Evolutionary conservation across 2,329 filamentous ascomycete species (phyloP).

Genomic region (Colletotrichum paranaense): DNA sequence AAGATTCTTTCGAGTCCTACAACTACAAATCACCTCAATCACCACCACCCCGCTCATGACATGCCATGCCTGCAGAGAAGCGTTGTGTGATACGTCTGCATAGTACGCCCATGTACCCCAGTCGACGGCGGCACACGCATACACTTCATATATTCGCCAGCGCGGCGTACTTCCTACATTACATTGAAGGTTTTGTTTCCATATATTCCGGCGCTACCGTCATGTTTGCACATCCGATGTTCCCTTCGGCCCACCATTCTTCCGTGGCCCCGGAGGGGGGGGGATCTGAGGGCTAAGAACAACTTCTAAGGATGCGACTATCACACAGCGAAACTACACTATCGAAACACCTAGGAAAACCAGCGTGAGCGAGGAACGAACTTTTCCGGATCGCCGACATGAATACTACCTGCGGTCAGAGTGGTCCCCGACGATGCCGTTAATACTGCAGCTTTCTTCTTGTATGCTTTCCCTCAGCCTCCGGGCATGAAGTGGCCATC

Average conservation of each 20-base stretch:
- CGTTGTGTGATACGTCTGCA: slow-evolving; percentile 13
- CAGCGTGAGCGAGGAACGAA: not conserved
- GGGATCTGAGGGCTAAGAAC: not conserved
- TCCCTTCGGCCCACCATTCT: not conserved
- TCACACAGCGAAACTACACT: not conserved
- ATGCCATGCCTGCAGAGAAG: slow-evolving; percentile 11
- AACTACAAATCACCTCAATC: not conserved
- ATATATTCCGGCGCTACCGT: too few relatives aligned
- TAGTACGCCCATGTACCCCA: slow-evolving; percentile 17
- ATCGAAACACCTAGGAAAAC: not conserved
- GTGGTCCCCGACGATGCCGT: slow-evolving; percentile 19
- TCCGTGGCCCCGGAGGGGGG: not conserved
- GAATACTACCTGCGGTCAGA: not conserved
- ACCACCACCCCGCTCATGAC: not conserved
- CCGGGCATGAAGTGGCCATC: slow-evolving; percentile 26
- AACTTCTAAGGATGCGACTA: not conserved
- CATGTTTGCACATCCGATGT: not conserved
- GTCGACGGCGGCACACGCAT: not conserved
- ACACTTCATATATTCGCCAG: not conserved
- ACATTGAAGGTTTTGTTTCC: not conserved
- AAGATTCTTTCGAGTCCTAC: slow-evolving; percentile 12
- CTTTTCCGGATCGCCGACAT: not conserved
- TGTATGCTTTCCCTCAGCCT: slow-evolving; percentile 31
- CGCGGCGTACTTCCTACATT: not conserved
- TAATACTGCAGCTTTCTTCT: slow-evolving; percentile 12